A percentile compares a stretch with the other conserved stretches of the same genome.
phyloP scores from a whole-genome alignment of 345 rosid species.

The Mangifera indica region DNA sequence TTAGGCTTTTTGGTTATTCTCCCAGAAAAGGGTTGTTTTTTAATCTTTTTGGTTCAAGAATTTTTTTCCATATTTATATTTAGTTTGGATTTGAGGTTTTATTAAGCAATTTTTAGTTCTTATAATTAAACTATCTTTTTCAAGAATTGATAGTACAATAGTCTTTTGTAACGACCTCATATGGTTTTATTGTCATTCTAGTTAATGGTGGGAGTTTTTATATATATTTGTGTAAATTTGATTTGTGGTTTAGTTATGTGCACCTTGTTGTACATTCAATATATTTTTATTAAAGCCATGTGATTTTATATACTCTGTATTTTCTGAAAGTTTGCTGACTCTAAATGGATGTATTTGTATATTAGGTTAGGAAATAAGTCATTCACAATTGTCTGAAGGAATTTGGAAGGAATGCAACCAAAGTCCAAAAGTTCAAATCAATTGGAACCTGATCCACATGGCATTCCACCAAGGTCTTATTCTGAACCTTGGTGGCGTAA shows the following conservation, averaged over 20 bases:
- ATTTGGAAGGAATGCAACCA: slow-evolving; percentile 59
- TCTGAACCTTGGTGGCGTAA: slow-evolving; percentile 85
- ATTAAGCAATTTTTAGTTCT: no score
- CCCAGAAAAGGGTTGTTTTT: not conserved
- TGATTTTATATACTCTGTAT: not conserved
- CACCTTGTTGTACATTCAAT: not conserved
- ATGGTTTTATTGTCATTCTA: not conserved
- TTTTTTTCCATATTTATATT: not conserved
- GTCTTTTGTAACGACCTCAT: not conserved
- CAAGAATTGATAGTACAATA: no score
- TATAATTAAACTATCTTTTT: no score
- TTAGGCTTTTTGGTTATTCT: not conserved
- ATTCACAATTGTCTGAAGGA: slow-evolving; percentile 16
- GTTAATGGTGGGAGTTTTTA: not conserved
- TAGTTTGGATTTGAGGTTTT: not conserved
- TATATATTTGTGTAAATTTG: not conserved
- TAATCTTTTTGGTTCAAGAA: not conserved
- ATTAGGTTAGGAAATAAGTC: slow-evolving; percentile 13
- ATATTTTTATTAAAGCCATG: not conserved
- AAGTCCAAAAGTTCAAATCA: slow-evolving; percentile 51
- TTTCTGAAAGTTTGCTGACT: not conserved
- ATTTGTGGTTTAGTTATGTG: not conserved
- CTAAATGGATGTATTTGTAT: not conserved
- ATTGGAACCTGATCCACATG: slow-evolving; percentile 42
- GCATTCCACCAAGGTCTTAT: slow-evolving; percentile 39